Conservation (phyloP, 495 filamentous ascomycete genomes). For the Talaromyces stipitatus region DNA sequence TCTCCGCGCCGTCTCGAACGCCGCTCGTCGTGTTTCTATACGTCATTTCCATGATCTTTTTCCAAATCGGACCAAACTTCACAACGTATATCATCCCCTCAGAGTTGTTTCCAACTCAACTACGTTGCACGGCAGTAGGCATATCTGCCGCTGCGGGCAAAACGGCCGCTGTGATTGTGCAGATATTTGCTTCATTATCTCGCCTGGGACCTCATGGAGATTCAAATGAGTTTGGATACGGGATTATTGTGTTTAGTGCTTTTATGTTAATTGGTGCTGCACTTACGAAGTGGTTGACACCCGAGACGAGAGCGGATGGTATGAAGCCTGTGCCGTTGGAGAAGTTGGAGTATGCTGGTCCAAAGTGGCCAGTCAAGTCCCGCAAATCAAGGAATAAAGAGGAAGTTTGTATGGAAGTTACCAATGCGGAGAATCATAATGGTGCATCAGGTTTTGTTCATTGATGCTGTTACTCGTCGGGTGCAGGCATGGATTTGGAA, state of each 20-base stretch:
- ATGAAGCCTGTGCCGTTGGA: neutral
- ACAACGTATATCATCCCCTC: constrained; percentile 56
- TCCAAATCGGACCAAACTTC: constrained; percentile 52
- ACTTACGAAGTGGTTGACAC: constrained; percentile 19
- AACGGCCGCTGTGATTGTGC: constrained; percentile 50
- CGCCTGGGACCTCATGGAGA: constrained; percentile 8
- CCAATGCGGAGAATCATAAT: neutral
- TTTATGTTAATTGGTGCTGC: constrained; percentile 39
- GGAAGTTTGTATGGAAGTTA: neutral
- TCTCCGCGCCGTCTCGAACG: constrained; percentile 16
- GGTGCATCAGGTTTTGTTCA: neutral
- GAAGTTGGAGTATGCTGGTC: constrained; percentile 5
- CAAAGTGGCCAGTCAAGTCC: neutral
- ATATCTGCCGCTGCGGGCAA: constrained; percentile 49
- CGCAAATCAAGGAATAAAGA: neutral
- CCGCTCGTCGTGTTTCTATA: constrained; percentile 47
- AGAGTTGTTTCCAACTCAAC: constrained; percentile 55
- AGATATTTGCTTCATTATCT: constrained; percentile 29
- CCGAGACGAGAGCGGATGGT: neutral
- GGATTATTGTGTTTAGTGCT: constrained; percentile 36
- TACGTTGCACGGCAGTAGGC: constrained; percentile 50
- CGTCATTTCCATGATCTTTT: constrained; percentile 52
- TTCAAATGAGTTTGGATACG: constrained; percentile 27
- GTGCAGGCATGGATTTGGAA: neutral
- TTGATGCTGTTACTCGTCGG: neutral